Base-by-base conservation (phyloP, 1,139 yeast genomes). In the Suhomyces maxii region DNA sequence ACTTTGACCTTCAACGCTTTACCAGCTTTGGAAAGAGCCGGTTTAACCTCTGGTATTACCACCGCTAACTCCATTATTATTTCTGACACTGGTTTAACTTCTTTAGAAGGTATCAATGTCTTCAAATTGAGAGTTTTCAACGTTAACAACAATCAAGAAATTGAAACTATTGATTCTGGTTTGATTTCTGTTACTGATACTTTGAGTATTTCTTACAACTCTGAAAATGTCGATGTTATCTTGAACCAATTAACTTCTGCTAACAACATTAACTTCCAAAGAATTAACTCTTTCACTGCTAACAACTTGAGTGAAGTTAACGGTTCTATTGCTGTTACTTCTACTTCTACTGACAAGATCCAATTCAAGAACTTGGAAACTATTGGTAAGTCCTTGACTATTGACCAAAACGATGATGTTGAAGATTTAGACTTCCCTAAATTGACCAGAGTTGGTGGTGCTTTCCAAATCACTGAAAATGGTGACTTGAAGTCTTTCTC, bases 401-500 rank as follows among this genome's bases (percentile, higher is more conserved):
- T 93, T 64, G 75, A 75, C 66, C 76, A 84, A 61, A 93, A 93
- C 79, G 78, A 79, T 50, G 79, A 86, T 50, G 82, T 93, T 68
- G 79, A 81, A 60, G 80, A 77, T 60, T 61, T 88, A 51, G 83
- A 85, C 56, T 86, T 90, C 80, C 77, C 89, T 49, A 66, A 77
- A 63, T 82, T 93, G 71, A 75, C 82, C 53, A 55, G 80, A 41
- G 76, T 93, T 63, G 89, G 89, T 65, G 98, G 98, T 80, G 95
- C 90, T 69, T 86, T 93, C 69, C 84, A 80, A 65, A 76, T 93
- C 64, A 82, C 86, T 55, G 89, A 89, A 83, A 93, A 93, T 84
- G 75, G 86, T 55, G 69, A 79, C 53, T 83, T 91, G 67, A 68
- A 65, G 47, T 63, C 79, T 50, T 77, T 93, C 65, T 75, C 76